phyloP scores from a whole-genome alignment of 139 green algal genomes.

The Chlorella vulgaris region DNA sequence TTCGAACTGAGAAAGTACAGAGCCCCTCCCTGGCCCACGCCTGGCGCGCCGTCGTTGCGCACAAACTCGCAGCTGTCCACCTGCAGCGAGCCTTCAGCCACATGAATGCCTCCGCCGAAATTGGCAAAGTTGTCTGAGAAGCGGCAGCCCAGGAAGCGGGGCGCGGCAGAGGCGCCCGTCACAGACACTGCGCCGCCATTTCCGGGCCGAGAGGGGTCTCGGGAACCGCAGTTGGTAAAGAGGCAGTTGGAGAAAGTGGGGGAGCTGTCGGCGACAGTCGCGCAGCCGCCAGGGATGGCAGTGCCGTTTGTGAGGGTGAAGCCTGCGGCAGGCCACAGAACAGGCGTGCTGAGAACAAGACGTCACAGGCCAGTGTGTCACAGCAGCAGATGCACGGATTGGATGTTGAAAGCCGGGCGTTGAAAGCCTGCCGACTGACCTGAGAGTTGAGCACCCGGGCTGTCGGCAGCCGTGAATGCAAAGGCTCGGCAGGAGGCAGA shows the following conservation, averaged over 20 bases:
- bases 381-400: no score
- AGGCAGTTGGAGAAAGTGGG: constrained; percentile 17
- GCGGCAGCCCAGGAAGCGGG: not conserved
- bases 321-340: constrained; percentile 3
- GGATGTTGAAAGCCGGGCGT: no score
- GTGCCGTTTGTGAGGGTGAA: constrained; percentile 5
- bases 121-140: not conserved
- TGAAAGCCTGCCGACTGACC: no score
- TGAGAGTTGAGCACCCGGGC: not conserved
- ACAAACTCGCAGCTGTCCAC: not conserved
- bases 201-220: not conserved
- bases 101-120: not conserved
- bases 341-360: no score
- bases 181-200: constrained; percentile 35
- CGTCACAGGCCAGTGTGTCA: no score
- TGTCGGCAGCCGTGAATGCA: not conserved
- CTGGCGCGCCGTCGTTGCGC: not conserved
- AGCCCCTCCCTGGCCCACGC: not conserved
- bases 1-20: not conserved
- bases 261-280: not conserved
- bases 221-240: constrained; percentile 19
- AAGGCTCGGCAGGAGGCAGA: not conserved
- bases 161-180: not conserved
- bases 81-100: not conserved
- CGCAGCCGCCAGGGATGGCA: constrained; percentile 8